Conservation (phyloP, 257 asterid species). For the Solanum gracilifrons region DNA sequence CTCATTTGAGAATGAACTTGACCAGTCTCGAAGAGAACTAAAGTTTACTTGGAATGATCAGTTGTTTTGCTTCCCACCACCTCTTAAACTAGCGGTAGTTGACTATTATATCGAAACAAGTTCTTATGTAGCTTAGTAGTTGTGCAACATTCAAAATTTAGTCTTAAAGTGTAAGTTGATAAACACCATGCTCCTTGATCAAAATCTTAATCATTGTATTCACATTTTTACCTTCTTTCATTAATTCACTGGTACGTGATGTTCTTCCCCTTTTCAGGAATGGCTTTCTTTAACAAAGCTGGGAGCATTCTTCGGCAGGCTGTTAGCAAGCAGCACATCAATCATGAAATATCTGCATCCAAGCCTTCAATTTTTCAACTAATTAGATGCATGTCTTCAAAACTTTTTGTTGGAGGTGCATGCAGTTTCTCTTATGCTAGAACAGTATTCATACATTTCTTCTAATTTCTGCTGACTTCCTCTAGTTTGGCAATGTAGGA, state of each 20-base stretch:
- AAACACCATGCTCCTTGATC: background rate
- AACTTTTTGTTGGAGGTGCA: conserved; percentile 71
- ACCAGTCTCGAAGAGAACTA: background rate
- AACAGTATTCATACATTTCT: background rate
- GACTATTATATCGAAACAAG: background rate
- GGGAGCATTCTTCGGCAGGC: conserved; percentile 42
- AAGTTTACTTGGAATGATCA: background rate
- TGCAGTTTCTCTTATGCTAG: background rate
- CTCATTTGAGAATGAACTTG: background rate
- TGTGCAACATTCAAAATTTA: background rate
- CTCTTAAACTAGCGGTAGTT: background rate
- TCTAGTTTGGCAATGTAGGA: conserved; percentile 35
- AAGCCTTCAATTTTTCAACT: conserved; percentile 52
- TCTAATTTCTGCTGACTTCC: background rate
- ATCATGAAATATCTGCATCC: conserved; percentile 31
- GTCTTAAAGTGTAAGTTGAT: background rate
- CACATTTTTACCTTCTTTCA: background rate
- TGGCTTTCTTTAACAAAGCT: conserved; percentile 77
- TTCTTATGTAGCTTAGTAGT: background rate
- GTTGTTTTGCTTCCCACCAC: background rate
- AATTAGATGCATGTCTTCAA: conserved; percentile 80
- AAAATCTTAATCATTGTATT: background rate
- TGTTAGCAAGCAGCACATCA: conserved; percentile 23
- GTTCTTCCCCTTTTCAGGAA: conserved; percentile 2
- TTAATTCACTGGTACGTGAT: background rate